phyloP scores from a whole-genome alignment of 2,329 filamentous ascomycete genomes.

The Nemania bipapillata region DNA sequence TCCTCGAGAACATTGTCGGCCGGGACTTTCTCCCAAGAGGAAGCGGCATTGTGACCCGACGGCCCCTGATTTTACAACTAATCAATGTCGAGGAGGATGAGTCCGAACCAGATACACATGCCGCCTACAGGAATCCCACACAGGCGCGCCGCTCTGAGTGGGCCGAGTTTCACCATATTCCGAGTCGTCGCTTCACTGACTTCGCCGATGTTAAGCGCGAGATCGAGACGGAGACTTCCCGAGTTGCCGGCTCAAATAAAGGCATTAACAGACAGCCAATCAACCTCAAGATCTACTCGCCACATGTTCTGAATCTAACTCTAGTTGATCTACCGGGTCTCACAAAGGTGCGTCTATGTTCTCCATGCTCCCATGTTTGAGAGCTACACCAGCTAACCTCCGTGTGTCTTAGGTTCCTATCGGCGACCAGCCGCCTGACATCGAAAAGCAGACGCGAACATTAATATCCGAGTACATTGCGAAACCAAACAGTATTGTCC shows the following conservation, averaged over 20 bases:
- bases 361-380: neutral
- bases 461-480: slow-evolving; percentile 98
- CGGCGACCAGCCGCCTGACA: slow-evolving; percentile 95
- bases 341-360: slow-evolving; percentile 76
- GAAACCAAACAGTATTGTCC: slow-evolving; percentile 97
- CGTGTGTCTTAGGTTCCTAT: slow-evolving; percentile 77
- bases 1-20: slow-evolving; percentile 98
- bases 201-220: slow-evolving; percentile 94
- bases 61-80: slow-evolving; percentile 94
- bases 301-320: slow-evolving; percentile 94
- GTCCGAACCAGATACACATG: slow-evolving; percentile 69
- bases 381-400: slow-evolving; percentile 36
- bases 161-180: slow-evolving; percentile 97
- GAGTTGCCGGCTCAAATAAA: slow-evolving; percentile 94
- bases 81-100: slow-evolving; percentile 92
- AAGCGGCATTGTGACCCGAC: slow-evolving; percentile 93
- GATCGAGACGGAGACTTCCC: slow-evolving; percentile 94
- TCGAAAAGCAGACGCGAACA: slow-evolving; percentile 97
- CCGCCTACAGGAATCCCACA: slow-evolving; percentile 81
- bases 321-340: slow-evolving; percentile 94
- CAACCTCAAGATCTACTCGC: slow-evolving; percentile 98
- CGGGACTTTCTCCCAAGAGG: slow-evolving; percentile 96
- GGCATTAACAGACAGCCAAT: slow-evolving; percentile 98
- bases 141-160: slow-evolving; percentile 76
- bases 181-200: slow-evolving; percentile 86